Evolutionary conservation across 805 yeast genomes (phyloP), one percentile per base, ranked within the genome.

Genomic region (Candida stauntonica): DNA sequence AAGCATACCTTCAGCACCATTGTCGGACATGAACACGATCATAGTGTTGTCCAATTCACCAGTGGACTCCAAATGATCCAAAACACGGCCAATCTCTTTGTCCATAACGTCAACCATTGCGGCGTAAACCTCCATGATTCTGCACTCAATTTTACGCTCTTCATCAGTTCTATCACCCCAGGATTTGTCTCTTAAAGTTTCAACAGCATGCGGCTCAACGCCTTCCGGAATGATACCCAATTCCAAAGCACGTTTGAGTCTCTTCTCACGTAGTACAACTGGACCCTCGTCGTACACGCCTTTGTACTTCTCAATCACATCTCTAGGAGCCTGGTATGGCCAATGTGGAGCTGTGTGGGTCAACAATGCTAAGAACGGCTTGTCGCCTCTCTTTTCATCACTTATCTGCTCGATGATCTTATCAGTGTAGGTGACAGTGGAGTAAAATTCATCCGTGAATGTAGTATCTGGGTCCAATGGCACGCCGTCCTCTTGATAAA

Each of bases 321-420:
- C 71, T 34, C 55, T 55, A 5, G 80, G 80, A 1, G 82, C 82
- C 54, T 77, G 82, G 48, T 68, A 66, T 9, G 83, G 83, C 82
- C 83, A 77, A 51, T 77, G 82, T 3, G 82, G 83, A 2, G 83
- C 82, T 5, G 81, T 75, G 48, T 73, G 76, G 6, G 81, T 77
- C 40, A 77, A 58, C 17, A 63, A 55, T 4, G 77, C 75, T 40
- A 75, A 72, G 44, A 73, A 77, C 8, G 82, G 82, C 47, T 71
- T 59, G n/a, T 60, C 72, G 5, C 50, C 47, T 34, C 74, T 57
- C 12, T 54, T 46, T 7, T 52, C 46, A 33, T 56, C 49, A 8
- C 46, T 29, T 38, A 70, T 50, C 30, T 56, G 66, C 19, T 65
- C 68, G 29, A 74, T 42, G 11, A 63, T 66, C 44, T 63, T 68